Evolutionary conservation across 169 alveolate genomes (phyloP).

Genomic region (Plasmodium adleri): DNA sequence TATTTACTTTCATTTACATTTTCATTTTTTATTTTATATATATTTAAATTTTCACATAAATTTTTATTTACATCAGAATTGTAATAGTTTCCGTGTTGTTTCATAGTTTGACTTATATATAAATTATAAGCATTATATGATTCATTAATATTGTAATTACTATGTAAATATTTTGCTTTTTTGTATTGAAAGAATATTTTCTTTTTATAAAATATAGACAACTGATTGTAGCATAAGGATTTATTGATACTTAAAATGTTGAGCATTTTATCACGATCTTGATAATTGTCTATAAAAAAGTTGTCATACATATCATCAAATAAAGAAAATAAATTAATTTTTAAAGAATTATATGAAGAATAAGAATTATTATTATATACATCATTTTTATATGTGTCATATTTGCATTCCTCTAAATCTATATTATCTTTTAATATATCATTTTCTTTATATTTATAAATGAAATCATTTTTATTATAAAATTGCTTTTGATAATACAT

Average conservation of each 20-base stretch:
- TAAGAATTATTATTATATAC: constrained; percentile 16
- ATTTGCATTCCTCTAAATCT: not conserved
- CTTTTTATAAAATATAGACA: constrained; percentile 48
- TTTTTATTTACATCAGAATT: no score
- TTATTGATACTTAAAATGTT: constrained; percentile 33
- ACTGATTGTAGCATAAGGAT: constrained; percentile 31
- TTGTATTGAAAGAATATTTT: constrained; percentile 37
- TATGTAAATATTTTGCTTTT: not conserved
- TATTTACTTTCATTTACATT: not conserved
- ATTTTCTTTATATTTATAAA: not conserved
- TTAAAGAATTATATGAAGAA: constrained; percentile 44
- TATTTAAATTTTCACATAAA: no score
- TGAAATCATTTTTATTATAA: not conserved
- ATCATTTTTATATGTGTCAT: not conserved
- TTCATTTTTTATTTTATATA: not conserved
- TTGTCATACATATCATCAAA: constrained; percentile 68
- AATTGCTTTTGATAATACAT: not conserved
- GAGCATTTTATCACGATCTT: constrained; percentile 59
- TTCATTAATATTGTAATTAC: not conserved
- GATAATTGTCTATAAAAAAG: constrained; percentile 37
- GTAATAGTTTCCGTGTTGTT: no score
- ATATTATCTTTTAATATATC: constrained; percentile 4
- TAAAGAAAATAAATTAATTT: constrained; percentile 36
- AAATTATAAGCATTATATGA: not conserved
- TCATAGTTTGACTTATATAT: not conserved